Percentiles rank a stretch among this genome's conserved stretches.
Conservation (phyloP, 2,329 filamentous ascomycete genomes). For the Aureobasidium sp. region DNA sequence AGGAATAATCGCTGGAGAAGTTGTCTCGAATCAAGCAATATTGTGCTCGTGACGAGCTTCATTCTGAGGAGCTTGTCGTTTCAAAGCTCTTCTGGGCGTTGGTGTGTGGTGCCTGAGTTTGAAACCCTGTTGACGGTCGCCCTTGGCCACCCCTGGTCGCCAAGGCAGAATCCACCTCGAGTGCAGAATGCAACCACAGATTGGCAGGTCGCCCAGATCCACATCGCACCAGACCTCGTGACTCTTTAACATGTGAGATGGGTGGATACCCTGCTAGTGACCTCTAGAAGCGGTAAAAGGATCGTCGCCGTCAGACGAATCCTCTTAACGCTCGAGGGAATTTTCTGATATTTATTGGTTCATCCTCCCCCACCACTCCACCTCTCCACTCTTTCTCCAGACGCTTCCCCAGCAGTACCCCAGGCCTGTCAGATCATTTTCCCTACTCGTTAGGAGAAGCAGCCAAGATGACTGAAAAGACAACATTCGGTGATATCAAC, state of each 20-base stretch:
- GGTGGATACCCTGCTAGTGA: constrained; percentile 3
- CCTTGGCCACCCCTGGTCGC: background rate
- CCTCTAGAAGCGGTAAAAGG: constrained; percentile 6
- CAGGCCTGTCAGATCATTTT: constrained; percentile 3
- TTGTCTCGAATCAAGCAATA: background rate
- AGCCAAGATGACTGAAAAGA: constrained; percentile 9
- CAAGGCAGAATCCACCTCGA: background rate
- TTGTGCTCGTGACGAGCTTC: background rate
- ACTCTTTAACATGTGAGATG: background rate
- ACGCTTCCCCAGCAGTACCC: constrained; percentile 4
- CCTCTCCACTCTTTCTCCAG: constrained; percentile 4
- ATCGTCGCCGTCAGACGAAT: background rate
- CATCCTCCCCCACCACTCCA: background rate
- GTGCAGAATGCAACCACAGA: constrained; percentile 6
- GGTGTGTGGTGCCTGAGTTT: background rate
- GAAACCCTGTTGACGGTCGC: background rate
- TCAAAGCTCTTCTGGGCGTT: background rate
- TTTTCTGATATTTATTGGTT: background rate
- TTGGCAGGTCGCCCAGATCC: background rate
- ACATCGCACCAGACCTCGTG: constrained; percentile 2
- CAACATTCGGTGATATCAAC: background rate
- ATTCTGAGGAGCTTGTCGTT: background rate
- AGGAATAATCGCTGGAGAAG: background rate
- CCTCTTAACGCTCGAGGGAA: background rate
- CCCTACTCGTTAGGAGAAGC: background rate